These are phyloP conservation scores for Haberlea rhodopensis DNA, from an alignment of 257 asterid species.

Conservation along the genomic window DNA sequence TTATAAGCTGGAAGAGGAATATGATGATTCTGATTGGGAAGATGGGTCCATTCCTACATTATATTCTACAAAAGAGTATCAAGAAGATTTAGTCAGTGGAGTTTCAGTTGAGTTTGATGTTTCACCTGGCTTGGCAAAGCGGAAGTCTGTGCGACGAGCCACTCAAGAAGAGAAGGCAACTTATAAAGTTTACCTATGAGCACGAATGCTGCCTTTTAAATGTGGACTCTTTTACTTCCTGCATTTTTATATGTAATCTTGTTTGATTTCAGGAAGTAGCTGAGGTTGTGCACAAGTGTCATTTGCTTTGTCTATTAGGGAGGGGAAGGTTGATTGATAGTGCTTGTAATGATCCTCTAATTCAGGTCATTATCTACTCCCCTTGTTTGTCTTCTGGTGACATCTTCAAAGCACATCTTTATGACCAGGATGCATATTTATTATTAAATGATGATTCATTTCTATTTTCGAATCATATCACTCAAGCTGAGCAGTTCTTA, in stretches of 20 bases:
- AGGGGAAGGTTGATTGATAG: conserved; percentile 81
- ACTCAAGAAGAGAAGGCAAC: conserved; percentile 86
- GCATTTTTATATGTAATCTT: conserved; percentile 20
- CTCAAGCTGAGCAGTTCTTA: conserved; percentile 12
- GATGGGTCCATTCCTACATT: conserved; percentile 55
- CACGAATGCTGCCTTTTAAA: conserved; percentile 15
- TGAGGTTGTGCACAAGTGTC: conserved; percentile 82
- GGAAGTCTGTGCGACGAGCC: conserved; percentile 69
- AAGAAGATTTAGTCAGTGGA: conserved; percentile 48
- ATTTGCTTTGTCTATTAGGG: conserved; percentile 90
- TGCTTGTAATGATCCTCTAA: conserved; percentile 83
- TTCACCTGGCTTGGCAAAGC: conserved; percentile 49
- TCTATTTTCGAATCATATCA: not conserved
- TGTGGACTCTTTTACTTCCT: conserved; percentile 6
- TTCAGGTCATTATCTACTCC: conserved; percentile 57
- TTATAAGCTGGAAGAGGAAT: conserved; percentile 30
- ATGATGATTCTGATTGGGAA: conserved; percentile 79
- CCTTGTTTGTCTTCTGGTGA: not conserved
- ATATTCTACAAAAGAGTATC: conserved; percentile 30
- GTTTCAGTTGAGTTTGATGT: conserved; percentile 78
- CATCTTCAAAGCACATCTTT: not conserved
- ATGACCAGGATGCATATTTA: not conserved
- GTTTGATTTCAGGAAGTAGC: conserved; percentile 64
- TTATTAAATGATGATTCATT: not conserved
- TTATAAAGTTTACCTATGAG: not conserved